Evolutionary conservation across 345 rosid species (phyloP).

Genomic region (Aquilaria malaccensis): DNA sequence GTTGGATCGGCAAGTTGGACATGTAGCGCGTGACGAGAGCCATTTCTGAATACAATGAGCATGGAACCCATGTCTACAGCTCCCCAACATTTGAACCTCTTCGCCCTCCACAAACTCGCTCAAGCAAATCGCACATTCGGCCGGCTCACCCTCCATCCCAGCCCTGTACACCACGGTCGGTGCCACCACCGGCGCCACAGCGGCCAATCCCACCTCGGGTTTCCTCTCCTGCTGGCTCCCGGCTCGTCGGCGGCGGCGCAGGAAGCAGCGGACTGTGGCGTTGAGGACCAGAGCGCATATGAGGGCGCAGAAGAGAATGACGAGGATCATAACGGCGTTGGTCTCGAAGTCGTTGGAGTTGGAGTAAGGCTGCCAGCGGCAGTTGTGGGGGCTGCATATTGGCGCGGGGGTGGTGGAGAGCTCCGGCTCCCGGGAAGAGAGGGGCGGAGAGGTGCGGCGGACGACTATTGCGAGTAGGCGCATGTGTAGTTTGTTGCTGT

Average conservation of each 20-base stretch:
- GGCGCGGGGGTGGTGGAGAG: constrained; percentile 21
- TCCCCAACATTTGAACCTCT: constrained; percentile 42
- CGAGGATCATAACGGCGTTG: constrained; percentile 34
- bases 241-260: constrained; percentile 15
- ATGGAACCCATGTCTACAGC: constrained; percentile 77
- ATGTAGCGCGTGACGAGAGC: constrained; percentile 56
- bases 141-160: constrained; percentile 43
- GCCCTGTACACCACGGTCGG: constrained; percentile 32
- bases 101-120: constrained; percentile 61
- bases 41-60: constrained; percentile 56
- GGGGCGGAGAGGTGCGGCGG: constrained; percentile 16
- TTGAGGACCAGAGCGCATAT: constrained; percentile 56
- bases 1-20: constrained; percentile 71
- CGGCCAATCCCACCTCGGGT: constrained; percentile 15
- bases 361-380: constrained; percentile 38
- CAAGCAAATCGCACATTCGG: constrained; percentile 80
- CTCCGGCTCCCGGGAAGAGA: constrained; percentile 14
- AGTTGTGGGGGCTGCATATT: constrained; percentile 27
- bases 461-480: constrained; percentile 1
- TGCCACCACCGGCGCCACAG: constrained; percentile 17
- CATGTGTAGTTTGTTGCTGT: constrained; percentile 5
- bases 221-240: constrained; percentile 26
- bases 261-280: constrained; percentile 61
- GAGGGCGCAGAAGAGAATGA: constrained; percentile 50
- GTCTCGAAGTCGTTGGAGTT: constrained; percentile 43